phyloP scores from a whole-genome alignment of 2,329 filamentous ascomycete species.

The Hypoxylon sp. region DNA sequence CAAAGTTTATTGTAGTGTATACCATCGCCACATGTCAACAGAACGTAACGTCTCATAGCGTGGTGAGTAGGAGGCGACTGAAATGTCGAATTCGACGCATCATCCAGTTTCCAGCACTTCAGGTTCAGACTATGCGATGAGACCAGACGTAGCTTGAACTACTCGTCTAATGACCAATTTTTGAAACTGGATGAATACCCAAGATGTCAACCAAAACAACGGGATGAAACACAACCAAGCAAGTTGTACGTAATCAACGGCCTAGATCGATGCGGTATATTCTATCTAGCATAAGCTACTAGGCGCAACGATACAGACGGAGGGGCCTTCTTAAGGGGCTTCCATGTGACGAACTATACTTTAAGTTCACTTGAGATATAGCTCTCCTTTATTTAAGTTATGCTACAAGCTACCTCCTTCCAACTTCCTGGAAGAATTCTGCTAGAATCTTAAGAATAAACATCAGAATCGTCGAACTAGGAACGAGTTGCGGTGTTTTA shows the following conservation, averaged over 20 bases:
- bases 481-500: not conserved
- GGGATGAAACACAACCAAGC: not conserved
- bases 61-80: too few species aligned
- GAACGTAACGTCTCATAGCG: conserved; percentile 1
- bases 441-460: not conserved
- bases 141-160: conserved; percentile 12
- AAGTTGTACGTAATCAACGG: conserved; percentile 3
- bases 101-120: not conserved
- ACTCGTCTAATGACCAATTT: not conserved
- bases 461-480: not conserved
- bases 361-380: not conserved
- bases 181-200: not conserved
- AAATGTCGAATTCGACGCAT: too few species aligned
- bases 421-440: not conserved
- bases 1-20: conserved; percentile 14
- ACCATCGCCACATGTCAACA: conserved; percentile 15
- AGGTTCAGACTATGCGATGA: conserved; percentile 6
- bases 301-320: not conserved
- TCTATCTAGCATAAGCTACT: not conserved
- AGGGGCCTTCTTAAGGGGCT: not conserved
- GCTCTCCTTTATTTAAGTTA: not conserved
- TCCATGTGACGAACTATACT: conserved; percentile 8
- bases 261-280: not conserved
- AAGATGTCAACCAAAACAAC: not conserved
- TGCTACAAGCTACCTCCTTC: not conserved